Percentiles rank a stretch among this genome's conserved stretches.
Evolutionary conservation across 2,329 filamentous ascomycete genomes (phyloP).

Genomic region (Pleurostoma richardsiae): DNA sequence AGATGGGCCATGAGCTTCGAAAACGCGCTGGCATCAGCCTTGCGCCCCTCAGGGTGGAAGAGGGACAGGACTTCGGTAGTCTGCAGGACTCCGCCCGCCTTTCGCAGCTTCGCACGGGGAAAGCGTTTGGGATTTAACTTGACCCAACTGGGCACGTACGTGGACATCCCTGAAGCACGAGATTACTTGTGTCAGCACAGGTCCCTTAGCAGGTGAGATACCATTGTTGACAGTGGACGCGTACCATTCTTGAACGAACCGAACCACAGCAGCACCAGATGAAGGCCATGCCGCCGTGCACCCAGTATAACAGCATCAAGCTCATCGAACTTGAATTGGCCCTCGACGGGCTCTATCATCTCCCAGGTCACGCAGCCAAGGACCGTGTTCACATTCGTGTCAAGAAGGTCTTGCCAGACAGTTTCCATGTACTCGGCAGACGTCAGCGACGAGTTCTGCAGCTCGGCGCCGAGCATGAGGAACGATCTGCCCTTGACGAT

Average conservation of each 20-base stretch:
- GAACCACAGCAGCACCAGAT: conserved; percentile 19
- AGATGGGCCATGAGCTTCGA: conserved; percentile 22
- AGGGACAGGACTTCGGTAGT: conserved; percentile 21
- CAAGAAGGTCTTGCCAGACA: conserved; percentile 15
- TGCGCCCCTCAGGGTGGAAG: conserved; percentile 12
- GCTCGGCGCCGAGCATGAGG: conserved; percentile 22
- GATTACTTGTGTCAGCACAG: too few relatives aligned
- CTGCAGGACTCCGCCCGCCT: conserved; percentile 15
- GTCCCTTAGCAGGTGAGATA: too few relatives aligned
- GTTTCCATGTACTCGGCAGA: conserved; percentile 17
- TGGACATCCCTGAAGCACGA: neutral
- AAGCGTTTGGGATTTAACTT: conserved; percentile 18
- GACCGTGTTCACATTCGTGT: conserved; percentile 21
- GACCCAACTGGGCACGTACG: conserved; percentile 17
- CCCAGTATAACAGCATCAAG: conserved; percentile 17
- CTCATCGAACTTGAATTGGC: conserved; percentile 17
- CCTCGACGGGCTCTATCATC: conserved; percentile 20
- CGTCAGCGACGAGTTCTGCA: conserved; percentile 23
- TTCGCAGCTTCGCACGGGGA: conserved; percentile 18
- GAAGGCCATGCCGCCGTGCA: conserved; percentile 14
- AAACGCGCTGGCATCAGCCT: conserved; percentile 20
- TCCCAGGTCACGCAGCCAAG: conserved; percentile 23
- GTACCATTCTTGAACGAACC: conserved; percentile 17
- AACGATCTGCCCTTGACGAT: conserved; percentile 20
- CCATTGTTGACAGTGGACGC: neutral